A percentile compares a stretch with the other conserved stretches of the same genome.
phyloP scores from a whole-genome alignment of 2,329 filamentous ascomycete species.

The Penicillium verrucosum region DNA sequence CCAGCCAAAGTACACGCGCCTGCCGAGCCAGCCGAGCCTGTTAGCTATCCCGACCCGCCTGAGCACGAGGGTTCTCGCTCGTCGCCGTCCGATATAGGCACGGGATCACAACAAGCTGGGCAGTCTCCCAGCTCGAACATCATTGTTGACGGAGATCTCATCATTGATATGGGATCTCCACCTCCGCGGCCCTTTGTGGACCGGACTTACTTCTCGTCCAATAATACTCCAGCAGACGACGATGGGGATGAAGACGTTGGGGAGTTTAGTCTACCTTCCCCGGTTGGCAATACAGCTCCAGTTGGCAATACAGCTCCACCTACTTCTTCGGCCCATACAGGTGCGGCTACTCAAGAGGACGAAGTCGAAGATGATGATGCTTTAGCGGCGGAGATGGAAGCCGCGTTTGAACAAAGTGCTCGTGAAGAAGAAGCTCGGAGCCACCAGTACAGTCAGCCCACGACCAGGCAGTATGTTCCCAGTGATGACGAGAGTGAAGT shows the following conservation, averaged over 20 bases:
- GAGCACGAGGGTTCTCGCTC: constrained; percentile 28
- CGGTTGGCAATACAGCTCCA: constrained; percentile 26
- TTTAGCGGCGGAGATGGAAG: constrained; percentile 58
- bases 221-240: constrained; percentile 38
- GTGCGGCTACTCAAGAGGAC: constrained; percentile 30
- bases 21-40: constrained; percentile 17
- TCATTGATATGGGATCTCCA: constrained; percentile 50
- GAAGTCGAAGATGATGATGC: constrained; percentile 49
- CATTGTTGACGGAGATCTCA: constrained; percentile 47
- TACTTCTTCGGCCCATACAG: constrained; percentile 13
- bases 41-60: constrained; percentile 25
- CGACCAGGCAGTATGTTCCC: constrained; percentile 31
- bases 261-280: constrained; percentile 38
- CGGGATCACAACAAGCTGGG: constrained; percentile 30
- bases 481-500: constrained; percentile 62
- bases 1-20: constrained; percentile 17
- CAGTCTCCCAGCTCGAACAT: constrained; percentile 43
- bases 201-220: constrained; percentile 43
- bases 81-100: constrained; percentile 33
- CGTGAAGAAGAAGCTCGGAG: constrained; percentile 42
- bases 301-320: constrained; percentile 23
- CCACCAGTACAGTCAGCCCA: constrained; percentile 30
- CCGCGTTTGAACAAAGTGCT: constrained; percentile 47
- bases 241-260: constrained; percentile 44
- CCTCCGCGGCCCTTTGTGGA: constrained; percentile 42